Evolutionary conservation across 169 alveolate species (phyloP).

Genomic region (Plasmodium gaboni): DNA sequence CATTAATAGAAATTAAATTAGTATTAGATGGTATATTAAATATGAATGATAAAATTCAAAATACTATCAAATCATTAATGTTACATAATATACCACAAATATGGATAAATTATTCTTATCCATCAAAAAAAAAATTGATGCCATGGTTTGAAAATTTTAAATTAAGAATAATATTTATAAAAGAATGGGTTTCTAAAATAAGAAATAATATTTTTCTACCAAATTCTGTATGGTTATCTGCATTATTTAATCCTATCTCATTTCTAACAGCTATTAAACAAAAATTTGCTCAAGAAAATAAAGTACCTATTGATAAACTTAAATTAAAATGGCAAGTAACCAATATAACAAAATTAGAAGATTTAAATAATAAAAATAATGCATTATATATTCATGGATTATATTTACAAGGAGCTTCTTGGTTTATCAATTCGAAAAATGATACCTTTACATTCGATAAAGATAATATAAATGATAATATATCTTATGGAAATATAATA

Average conservation of each 20-base stretch:
- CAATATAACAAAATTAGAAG: constrained; percentile 63
- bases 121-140: constrained; percentile 60
- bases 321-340: constrained; percentile 70
- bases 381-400: constrained; percentile 65
- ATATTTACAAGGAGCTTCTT: constrained; percentile 69
- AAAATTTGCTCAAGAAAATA: constrained; percentile 62
- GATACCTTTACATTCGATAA: constrained; percentile 50
- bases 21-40: constrained; percentile 62
- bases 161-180: constrained; percentile 62
- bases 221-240: constrained; percentile 86
- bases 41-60: constrained; percentile 60
- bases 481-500: constrained; percentile 52
- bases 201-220: constrained; percentile 38
- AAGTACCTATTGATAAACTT: constrained; percentile 60
- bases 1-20: constrained; percentile 55
- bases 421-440: constrained; percentile 61
- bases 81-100: constrained; percentile 68
- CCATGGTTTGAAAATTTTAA: constrained; percentile 74
- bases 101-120: constrained; percentile 63
- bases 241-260: constrained; percentile 96
- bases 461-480: constrained; percentile 30
- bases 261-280: constrained; percentile 96
- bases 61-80: constrained; percentile 41
- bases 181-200: constrained; percentile 70
- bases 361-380: constrained; percentile 63